Percentiles rank a stretch among this genome's conserved stretches.
Conservation (phyloP, 2,329 filamentous ascomycete genomes). For the Fusarium sp. region DNA sequence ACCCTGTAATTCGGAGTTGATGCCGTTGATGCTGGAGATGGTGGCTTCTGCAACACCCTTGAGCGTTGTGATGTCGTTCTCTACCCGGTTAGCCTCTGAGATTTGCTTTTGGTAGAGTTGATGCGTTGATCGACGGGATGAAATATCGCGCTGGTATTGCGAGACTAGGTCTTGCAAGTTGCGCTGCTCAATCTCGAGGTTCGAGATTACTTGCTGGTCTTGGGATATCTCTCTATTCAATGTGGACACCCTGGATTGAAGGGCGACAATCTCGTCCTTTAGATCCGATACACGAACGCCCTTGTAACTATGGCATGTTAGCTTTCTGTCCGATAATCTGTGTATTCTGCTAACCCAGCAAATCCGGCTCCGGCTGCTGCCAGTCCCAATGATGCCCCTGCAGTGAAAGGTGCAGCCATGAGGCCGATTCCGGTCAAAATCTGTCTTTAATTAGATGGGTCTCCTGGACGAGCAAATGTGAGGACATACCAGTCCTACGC, state of each 20-base stretch:
- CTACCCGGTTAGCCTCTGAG: neutral
- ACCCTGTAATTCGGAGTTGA: neutral
- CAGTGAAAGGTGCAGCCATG: neutral
- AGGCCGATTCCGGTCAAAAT: neutral
- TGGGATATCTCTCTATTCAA: neutral
- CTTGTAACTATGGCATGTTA: neutral
- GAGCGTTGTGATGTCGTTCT: neutral
- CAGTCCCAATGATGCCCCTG: neutral
- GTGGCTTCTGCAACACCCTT: neutral
- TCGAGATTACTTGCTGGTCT: neutral
- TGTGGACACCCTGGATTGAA: neutral
- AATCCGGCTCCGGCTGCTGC: neutral
- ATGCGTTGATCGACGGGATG: neutral
- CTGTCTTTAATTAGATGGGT: neutral
- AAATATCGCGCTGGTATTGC: neutral
- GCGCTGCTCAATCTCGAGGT: neutral
- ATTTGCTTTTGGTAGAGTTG: neutral
- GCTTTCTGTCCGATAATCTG: neutral
- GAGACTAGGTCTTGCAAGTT: neutral
- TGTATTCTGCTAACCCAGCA: neutral
- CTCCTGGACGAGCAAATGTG: neutral
- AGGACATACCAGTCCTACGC: neutral
- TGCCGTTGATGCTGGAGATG: neutral
- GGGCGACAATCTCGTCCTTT: neutral
- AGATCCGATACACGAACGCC: neutral